These are phyloP conservation scores for Fusarium poae DNA, from an alignment of 2,329 filamentous ascomycete genomes.

Conservation along the genomic window DNA sequence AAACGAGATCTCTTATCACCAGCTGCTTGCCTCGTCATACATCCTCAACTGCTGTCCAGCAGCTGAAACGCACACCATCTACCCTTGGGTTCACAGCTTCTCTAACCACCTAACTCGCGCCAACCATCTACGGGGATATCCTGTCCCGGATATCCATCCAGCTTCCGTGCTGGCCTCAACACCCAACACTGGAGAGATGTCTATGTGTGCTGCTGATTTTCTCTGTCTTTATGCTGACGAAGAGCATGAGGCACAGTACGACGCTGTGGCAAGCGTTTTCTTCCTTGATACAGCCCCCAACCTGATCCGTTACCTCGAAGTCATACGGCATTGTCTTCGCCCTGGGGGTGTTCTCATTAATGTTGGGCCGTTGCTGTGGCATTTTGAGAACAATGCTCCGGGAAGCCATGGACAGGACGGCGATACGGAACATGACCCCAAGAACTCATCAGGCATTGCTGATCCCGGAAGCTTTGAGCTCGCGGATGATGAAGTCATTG, in stretches of 20 bases:
- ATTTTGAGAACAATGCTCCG: conserved; percentile 83
- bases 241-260: conserved; percentile 72
- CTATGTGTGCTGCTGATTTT: conserved; percentile 95
- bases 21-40: conserved; percentile 86
- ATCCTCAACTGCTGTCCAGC: conserved; percentile 76
- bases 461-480: conserved; percentile 93
- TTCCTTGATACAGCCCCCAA: conserved; percentile 98
- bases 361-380: conserved; percentile 92
- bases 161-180: conserved; percentile 63
- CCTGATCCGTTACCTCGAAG: conserved; percentile 87
- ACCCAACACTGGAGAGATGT: conserved; percentile 74
- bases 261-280: conserved; percentile 90
- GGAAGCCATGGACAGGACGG: conserved; percentile 67
- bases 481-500: conserved; percentile 87
- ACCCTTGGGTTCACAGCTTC: conserved; percentile 89
- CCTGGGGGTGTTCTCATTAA: conserved; percentile 88
- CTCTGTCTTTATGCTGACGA: conserved; percentile 82
- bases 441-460: conserved; percentile 76
- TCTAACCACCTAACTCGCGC: conserved; percentile 82
- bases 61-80: conserved; percentile 76
- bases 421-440: conserved; percentile 63
- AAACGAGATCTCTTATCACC: conserved; percentile 97
- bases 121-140: conserved; percentile 80
- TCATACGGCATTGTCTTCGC: conserved; percentile 81
- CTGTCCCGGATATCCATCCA: conserved; percentile 85